Base-by-base conservation (phyloP, 371 early-diverging fungal genomes). In the Mortierella sp. region DNA sequence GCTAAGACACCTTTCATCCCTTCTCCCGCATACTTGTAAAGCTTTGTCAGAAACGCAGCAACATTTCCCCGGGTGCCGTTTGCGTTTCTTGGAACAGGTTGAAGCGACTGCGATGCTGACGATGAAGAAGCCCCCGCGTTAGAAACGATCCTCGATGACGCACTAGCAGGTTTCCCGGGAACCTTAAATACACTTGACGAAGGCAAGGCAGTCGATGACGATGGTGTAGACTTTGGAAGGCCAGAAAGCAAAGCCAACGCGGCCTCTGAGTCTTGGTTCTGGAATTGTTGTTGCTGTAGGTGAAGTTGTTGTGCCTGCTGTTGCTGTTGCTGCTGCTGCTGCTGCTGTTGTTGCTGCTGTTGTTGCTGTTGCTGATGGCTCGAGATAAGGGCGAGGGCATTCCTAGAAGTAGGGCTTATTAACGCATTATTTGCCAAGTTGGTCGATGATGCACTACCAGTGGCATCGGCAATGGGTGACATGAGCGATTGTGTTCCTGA, bases 1-100 rank as follows among this genome's bases (percentile, higher is more conserved):
- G 37, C 37, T 9, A 37, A 45, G 37, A 37, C 37, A 3, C 37
- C 37, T 5, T 37, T 37, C 37, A 37, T 37, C 37, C 9, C 37
- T 37, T 37, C 9, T 37, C 5, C 37, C 4, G 28, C 81, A 72
- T 85, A 88, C 90, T 86, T 87, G 88, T 94, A 95, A 6, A 96
- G 88, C 81, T 96, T 96, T 79, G 94, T 95, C 48, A 96, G 79
- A 72, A 96, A 96, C 1, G 94, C 94, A 0, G 96, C 94, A 23
- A 96, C 93, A 52, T 87, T 92, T 66, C 87, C 90, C 37, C 73
- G 68, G 26, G 58, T 45, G 53, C 72, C 55, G 60, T 66, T 68
- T 51, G 75, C 30, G 30, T 65, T 23, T 25, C 74, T 64, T 30
- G 57, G 47, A 50, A 66, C 44, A 5, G 77, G 62, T 58, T 81